A percentile compares a stretch with the other conserved stretches of the same genome.
Evolutionary conservation across 1,284 basidiomycete species (phyloP).

Genomic region (Cryptococcus sp.): DNA sequence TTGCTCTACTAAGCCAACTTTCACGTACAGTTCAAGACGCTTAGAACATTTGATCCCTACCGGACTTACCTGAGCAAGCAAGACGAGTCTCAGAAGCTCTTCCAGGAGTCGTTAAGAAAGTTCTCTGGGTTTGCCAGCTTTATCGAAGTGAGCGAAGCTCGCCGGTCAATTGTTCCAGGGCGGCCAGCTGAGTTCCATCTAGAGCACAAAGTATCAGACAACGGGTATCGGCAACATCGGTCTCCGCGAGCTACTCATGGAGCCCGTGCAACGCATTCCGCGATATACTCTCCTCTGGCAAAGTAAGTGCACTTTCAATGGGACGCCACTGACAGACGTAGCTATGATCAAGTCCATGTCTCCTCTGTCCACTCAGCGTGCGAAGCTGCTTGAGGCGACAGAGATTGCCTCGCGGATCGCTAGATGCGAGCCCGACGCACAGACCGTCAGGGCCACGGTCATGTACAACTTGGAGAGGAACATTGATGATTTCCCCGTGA

Average conservation of each 20-base stretch:
- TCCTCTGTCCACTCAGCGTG: slow-evolving; percentile 69
- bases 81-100: slow-evolving; percentile 87
- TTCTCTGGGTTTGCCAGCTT: slow-evolving; percentile 72
- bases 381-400: slow-evolving; percentile 78
- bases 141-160: slow-evolving; percentile 64
- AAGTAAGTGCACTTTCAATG: slow-evolving; percentile 41
- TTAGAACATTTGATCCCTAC: slow-evolving; percentile 83
- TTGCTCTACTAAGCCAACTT: not conserved
- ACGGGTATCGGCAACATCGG: slow-evolving; percentile 80
- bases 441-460: slow-evolving; percentile 81
- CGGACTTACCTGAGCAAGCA: slow-evolving; percentile 86
- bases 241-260: slow-evolving; percentile 91
- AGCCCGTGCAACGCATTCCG: slow-evolving; percentile 98
- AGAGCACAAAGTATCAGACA: slow-evolving; percentile 86
- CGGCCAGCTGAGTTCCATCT: slow-evolving; percentile 8
- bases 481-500: slow-evolving; percentile 81
- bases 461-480: slow-evolving; percentile 81
- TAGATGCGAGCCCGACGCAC: slow-evolving; percentile 84
- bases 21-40: slow-evolving; percentile 60
- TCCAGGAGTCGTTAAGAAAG: slow-evolving; percentile 75
- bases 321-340: slow-evolving; percentile 22
- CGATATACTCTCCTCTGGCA: slow-evolving; percentile 92
- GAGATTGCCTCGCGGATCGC: slow-evolving; percentile 88
- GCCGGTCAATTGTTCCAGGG: not conserved
- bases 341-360: slow-evolving; percentile 83